Evolutionary conservation across 2,329 filamentous ascomycete species (phyloP).

Genomic region (Graphilbum fragrans): DNA sequence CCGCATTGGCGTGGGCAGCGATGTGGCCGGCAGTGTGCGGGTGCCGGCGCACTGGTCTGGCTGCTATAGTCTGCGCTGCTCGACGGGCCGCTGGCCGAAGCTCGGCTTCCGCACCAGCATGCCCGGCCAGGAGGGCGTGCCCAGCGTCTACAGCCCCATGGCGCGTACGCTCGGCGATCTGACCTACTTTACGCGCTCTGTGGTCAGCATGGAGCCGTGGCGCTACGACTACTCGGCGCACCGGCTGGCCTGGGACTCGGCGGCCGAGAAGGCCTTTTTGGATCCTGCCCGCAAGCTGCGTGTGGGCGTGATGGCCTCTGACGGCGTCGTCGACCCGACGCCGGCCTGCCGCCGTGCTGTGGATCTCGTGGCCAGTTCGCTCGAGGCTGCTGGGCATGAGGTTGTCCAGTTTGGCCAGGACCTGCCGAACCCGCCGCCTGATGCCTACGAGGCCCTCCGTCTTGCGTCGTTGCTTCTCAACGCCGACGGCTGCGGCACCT

Average conservation of each 20-base stretch:
- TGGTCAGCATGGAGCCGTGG: slow-evolving; percentile 79
- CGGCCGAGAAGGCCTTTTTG: slow-evolving; percentile 45
- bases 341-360: slow-evolving; percentile 74
- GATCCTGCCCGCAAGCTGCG: slow-evolving; percentile 48
- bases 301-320: slow-evolving; percentile 66
- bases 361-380: slow-evolving; percentile 54
- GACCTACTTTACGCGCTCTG: slow-evolving; percentile 66
- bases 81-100: slow-evolving; percentile 84
- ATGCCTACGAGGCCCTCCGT: slow-evolving; percentile 61
- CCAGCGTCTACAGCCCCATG: slow-evolving; percentile 88
- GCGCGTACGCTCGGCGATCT: slow-evolving; percentile 73
- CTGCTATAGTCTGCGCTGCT: slow-evolving; percentile 77
- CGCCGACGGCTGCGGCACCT: slow-evolving; percentile 71
- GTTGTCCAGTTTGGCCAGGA: slow-evolving; percentile 38
- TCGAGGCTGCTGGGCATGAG: slow-evolving; percentile 62
- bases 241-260: slow-evolving; percentile 64
- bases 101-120: slow-evolving; percentile 74
- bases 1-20: slow-evolving; percentile 79
- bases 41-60: slow-evolving; percentile 67
- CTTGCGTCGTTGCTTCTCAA: slow-evolving; percentile 74
- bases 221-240: slow-evolving; percentile 78
- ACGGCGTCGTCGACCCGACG: slow-evolving; percentile 73
- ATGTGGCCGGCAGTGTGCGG: slow-evolving; percentile 64
- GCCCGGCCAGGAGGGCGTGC: slow-evolving; percentile 83
- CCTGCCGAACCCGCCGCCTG: slow-evolving; percentile 27